Evolutionary conservation across 2,329 filamentous ascomycete genomes (phyloP).

Genomic region (Mycosphaerelloides madeirae): DNA sequence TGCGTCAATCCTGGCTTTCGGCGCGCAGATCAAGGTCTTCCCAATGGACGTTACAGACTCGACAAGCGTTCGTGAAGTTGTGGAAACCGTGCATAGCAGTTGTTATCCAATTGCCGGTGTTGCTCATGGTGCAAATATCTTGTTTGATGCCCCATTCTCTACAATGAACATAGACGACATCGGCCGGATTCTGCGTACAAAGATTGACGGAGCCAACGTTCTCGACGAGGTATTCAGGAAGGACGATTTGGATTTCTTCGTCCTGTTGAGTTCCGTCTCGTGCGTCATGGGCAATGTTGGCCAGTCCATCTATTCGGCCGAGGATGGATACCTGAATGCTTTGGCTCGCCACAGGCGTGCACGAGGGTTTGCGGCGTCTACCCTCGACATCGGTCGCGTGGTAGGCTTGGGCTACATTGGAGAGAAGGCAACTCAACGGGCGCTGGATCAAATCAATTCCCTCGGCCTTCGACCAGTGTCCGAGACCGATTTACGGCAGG

Average conservation of each 20-base stretch:
- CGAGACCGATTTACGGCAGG: slow-evolving; percentile 49
- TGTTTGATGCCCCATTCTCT: slow-evolving; percentile 44
- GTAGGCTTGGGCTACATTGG: slow-evolving; percentile 38
- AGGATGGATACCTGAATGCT: slow-evolving; percentile 31
- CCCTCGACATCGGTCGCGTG: slow-evolving; percentile 53
- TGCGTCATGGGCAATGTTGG: slow-evolving; percentile 55
- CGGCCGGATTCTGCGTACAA: slow-evolving; percentile 43
- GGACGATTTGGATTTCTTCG: slow-evolving; percentile 39
- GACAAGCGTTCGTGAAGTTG: slow-evolving; percentile 7
- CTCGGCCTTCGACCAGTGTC: slow-evolving; percentile 33
- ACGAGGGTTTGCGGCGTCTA: slow-evolving; percentile 43
- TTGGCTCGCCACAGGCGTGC: slow-evolving; percentile 37
- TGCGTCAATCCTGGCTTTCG: slow-evolving; percentile 12
- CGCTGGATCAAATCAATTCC: slow-evolving; percentile 14
- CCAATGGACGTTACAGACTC: slow-evolving; percentile 17
- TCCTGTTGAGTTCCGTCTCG: slow-evolving; percentile 53
- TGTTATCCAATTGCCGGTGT: slow-evolving; percentile 19
- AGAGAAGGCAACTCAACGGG: slow-evolving; percentile 12
- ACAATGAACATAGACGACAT: slow-evolving; percentile 35
- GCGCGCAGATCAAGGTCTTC: slow-evolving; percentile 11
- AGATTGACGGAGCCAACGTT: slow-evolving; percentile 49
- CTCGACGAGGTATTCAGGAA: slow-evolving; percentile 39
- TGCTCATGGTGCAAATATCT: slow-evolving; percentile 16
- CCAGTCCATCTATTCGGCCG: slow-evolving; percentile 56
- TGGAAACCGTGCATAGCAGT: slow-evolving; percentile 12